Evolutionary conservation across 805 yeast genomes (phyloP).

Genomic region (Myxozyma udenii): DNA sequence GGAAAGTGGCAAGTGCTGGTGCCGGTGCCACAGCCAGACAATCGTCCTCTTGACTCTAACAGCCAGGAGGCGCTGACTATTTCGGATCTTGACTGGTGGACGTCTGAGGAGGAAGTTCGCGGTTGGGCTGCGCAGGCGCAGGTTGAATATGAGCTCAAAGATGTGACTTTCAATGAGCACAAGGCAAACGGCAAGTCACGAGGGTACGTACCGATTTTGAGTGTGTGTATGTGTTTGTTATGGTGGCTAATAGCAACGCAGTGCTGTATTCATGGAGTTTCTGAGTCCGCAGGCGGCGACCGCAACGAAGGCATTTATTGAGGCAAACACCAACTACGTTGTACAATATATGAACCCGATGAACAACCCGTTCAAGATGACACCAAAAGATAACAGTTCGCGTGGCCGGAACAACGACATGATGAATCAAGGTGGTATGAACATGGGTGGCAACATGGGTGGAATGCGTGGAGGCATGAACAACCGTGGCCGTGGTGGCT

Average conservation of each 20-base stretch:
- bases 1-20: slow-evolving; percentile 25
- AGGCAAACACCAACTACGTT: slow-evolving; percentile 1
- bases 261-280: slow-evolving; percentile 28
- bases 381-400: slow-evolving; percentile 27
- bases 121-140: slow-evolving; percentile 30
- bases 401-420: slow-evolving; percentile 4
- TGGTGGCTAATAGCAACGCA: not conserved
- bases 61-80: slow-evolving; percentile 25
- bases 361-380: slow-evolving; percentile 26
- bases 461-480: slow-evolving; percentile 2
- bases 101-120: slow-evolving; percentile 31
- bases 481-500: slow-evolving; percentile 13
- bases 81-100: slow-evolving; percentile 32
- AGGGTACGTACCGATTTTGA: slow-evolving; percentile 22
- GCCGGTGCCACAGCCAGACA: slow-evolving; percentile 17
- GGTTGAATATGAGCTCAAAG: slow-evolving; percentile 29
- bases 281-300: slow-evolving; percentile 26
- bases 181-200: slow-evolving; percentile 33
- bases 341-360: slow-evolving; percentile 16
- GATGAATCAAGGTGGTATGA: not conserved
- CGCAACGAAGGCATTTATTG: slow-evolving; percentile 19
- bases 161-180: slow-evolving; percentile 31
- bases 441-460: slow-evolving; percentile 4
- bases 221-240: too few relatives aligned
- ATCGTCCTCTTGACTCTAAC: slow-evolving; percentile 23